Conservation (phyloP, 2,329 filamentous ascomycete species). For the Fusarium sp. region DNA sequence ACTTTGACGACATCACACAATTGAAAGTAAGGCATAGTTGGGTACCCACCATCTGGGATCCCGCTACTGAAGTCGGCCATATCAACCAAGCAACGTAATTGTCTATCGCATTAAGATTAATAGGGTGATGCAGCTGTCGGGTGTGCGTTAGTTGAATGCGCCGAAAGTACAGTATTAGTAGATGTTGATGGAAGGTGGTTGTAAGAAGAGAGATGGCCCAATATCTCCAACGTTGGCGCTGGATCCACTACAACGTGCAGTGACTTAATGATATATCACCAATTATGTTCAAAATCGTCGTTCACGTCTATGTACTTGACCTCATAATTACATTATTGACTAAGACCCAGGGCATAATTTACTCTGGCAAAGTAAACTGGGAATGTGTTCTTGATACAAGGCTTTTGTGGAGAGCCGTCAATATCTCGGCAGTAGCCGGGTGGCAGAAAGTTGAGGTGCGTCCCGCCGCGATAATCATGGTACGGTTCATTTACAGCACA, state of each 20-base stretch:
- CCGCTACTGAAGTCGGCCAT: constrained; percentile 56
- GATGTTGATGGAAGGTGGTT: constrained; percentile 24
- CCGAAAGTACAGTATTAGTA: constrained; percentile 26
- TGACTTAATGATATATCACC: constrained; percentile 15
- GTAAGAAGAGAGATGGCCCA: constrained; percentile 26
- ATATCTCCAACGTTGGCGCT: constrained; percentile 25
- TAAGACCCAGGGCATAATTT: constrained; percentile 8
- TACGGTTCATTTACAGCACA: constrained; percentile 18
- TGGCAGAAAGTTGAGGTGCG: constrained; percentile 37
- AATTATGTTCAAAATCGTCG: background rate
- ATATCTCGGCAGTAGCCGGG: constrained; percentile 47
- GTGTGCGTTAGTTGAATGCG: background rate
- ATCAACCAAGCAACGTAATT: constrained; percentile 19
- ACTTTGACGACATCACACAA: constrained; percentile 35
- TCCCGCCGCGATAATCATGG: constrained; percentile 26
- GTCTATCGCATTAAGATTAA: constrained; percentile 36
- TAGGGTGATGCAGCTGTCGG: background rate
- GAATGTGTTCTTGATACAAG: constrained; percentile 21
- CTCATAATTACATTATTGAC: background rate
- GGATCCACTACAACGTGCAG: constrained; percentile 33
- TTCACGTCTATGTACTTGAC: background rate
- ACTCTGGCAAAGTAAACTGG: constrained; percentile 6
- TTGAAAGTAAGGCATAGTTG: constrained; percentile 18
- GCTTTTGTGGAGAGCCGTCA: constrained; percentile 38
- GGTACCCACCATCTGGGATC: constrained; percentile 54